These are phyloP conservation scores for Tylopilus felleus DNA, from an alignment of 768 basidiomycete species.

Conservation along the genomic window DNA sequence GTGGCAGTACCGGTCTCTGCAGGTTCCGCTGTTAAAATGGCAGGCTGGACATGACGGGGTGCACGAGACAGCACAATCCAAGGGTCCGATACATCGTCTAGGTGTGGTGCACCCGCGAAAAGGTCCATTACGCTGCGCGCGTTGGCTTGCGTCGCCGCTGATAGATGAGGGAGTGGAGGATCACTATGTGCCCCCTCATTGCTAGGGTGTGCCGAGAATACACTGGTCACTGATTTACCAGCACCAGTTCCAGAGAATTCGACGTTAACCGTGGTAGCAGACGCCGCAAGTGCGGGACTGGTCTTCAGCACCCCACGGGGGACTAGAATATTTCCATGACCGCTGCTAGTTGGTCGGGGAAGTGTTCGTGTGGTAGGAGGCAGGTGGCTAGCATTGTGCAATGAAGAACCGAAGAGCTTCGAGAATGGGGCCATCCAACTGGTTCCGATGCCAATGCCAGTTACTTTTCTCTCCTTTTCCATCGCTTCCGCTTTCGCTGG, in stretches of 20 bases:
- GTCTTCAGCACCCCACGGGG: slow-evolving; percentile 72
- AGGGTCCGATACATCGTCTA: slow-evolving; percentile 47
- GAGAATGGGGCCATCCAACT: slow-evolving; percentile 88
- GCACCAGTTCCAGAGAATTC: slow-evolving; percentile 81
- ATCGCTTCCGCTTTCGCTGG: slow-evolving; percentile 48
- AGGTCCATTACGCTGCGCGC: slow-evolving; percentile 68
- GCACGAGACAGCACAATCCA: slow-evolving; percentile 67
- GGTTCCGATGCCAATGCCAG: slow-evolving; percentile 35
- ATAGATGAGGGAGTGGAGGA: slow-evolving; percentile 12
- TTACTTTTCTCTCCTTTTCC: slow-evolving; percentile 29
- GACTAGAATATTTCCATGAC: slow-evolving; percentile 20
- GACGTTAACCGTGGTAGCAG: slow-evolving; percentile 91
- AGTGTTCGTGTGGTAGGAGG: slow-evolving; percentile 22
- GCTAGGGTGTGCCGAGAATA: slow-evolving; percentile 32
- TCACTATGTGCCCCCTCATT: slow-evolving; percentile 12
- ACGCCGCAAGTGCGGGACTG: slow-evolving; percentile 80
- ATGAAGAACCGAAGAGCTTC: slow-evolving; percentile 62
- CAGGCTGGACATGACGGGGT: slow-evolving; percentile 31
- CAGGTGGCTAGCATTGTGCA: slow-evolving; percentile 15
- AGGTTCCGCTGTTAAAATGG: slow-evolving; percentile 21
- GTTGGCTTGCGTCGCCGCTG: slow-evolving; percentile 13
- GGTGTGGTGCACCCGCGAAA: slow-evolving; percentile 82
- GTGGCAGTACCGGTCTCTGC: slow-evolving; percentile 9
- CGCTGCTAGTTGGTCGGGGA: slow-evolving; percentile 27
- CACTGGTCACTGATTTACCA: slow-evolving; percentile 51